Evolutionary conservation across 441 rosid species (phyloP), one percentile per base, ranked within the genome.

Genomic region (Viola pubescens): DNA sequence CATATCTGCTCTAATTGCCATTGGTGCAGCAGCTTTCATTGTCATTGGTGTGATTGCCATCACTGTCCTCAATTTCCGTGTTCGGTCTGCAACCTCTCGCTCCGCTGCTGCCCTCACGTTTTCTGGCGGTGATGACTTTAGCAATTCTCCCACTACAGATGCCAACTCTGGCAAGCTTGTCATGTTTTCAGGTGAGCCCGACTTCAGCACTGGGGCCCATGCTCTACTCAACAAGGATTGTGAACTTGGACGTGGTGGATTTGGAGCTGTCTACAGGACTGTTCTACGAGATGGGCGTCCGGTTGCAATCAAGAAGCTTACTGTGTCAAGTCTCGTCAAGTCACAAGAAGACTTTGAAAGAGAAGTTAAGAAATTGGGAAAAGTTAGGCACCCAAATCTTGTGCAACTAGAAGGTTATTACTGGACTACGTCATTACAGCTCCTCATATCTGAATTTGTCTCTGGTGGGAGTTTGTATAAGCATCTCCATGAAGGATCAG

Each of bases 231-330:
- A 82, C 78, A 89, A 91, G 83, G 97, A 91, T 67, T 81, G 91
- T 16, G 94, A 87, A 70, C 76, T 91, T 13, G 98, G 98, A 4
- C 95, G 91, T 38, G 97, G 98, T 4, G 98, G 98, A 34, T 92
- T 92, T 39, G 98, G 98, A 58, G 91, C 88, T 45, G 98, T 92
- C 49, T 92, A 92, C 66, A 86, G 60, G 42, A 80, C 98, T 34
- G 70, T 71, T 56, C 82, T 89, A 34, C 76, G 76, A 26, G 96
- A 89, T 65, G 94, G 97, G 26, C 82, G 79, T 68, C 73, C 87
- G 1, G 87, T 92, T 70, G 94, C 96, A 26, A 91, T 92, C 65
- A 92, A 92, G 82, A 92, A 89, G 76, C 91, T 89, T 56, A 84
- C 97, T 0, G 83, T 83, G 41, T 67, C 83, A 62, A 60, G 82